These are phyloP conservation scores for Chrysoporthe austroafricana DNA, from an alignment of 2,329 filamentous ascomycete genomes.

Conservation along the genomic window DNA sequence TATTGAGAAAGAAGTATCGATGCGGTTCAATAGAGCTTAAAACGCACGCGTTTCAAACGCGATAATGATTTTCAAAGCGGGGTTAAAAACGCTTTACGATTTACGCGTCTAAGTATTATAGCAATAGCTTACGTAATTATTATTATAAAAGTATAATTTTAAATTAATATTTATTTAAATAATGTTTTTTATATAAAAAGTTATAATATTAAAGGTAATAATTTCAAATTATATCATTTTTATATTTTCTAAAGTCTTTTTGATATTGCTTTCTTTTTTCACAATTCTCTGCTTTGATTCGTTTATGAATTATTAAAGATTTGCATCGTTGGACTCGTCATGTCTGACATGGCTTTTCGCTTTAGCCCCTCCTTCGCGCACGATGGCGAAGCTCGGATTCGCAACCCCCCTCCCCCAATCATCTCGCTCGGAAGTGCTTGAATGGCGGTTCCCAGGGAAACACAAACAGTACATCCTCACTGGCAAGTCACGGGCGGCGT, in stretches of 20 bases:
- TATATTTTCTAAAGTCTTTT: too few species aligned
- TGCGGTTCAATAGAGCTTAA: not conserved
- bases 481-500: slow-evolving; percentile 52
- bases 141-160: not conserved
- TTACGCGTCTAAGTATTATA: not conserved
- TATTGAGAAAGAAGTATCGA: not conserved
- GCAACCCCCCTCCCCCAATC: slow-evolving; percentile 50
- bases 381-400: slow-evolving; percentile 36
- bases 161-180: too few species aligned
- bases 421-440: slow-evolving; percentile 47
- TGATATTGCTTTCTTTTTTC: too few species aligned
- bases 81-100: not conserved
- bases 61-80: not conserved
- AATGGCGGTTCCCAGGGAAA: slow-evolving; percentile 50
- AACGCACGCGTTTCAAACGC: not conserved
- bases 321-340: not conserved
- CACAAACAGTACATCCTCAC: slow-evolving; percentile 48
- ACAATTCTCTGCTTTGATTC: too few species aligned
- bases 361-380: not conserved
- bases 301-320: not conserved
- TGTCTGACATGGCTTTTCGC: not conserved
- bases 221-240: too few species aligned
- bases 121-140: not conserved
- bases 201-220: not conserved
- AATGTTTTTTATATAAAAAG: too few species aligned